Percentiles rank a stretch among this genome's conserved stretches.
phyloP scores from a whole-genome alignment of 2,329 filamentous ascomycete species.

The Claviceps sp. region DNA sequence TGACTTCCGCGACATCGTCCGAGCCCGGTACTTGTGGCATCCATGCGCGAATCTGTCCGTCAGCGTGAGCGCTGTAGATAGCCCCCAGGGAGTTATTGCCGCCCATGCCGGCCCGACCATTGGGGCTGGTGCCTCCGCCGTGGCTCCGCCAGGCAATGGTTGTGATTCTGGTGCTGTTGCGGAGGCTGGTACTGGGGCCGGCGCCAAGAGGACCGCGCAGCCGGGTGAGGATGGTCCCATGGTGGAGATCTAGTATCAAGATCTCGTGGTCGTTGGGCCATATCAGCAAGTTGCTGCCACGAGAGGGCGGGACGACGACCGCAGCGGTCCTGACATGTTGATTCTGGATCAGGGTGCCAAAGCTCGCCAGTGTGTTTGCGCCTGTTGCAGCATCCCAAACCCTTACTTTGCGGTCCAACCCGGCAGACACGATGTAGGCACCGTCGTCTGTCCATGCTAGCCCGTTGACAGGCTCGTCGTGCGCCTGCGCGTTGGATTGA shows the following conservation, averaged over 20 bases:
- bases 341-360: constrained; percentile 73
- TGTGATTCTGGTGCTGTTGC: constrained; percentile 50
- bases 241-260: constrained; percentile 63
- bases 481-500: constrained; percentile 48
- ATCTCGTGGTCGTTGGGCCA: constrained; percentile 77
- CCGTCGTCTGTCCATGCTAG: constrained; percentile 76
- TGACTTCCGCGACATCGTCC: constrained; percentile 34
- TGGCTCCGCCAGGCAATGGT: constrained; percentile 58
- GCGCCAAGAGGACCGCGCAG: constrained; percentile 50
- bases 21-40: constrained; percentile 43
- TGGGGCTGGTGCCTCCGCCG: constrained; percentile 37
- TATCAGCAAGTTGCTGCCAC: constrained; percentile 50
- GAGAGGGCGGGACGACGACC: constrained; percentile 53
- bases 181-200: constrained; percentile 24
- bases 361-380: constrained; percentile 77
- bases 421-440: constrained; percentile 61
- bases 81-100: constrained; percentile 37
- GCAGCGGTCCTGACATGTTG: constrained; percentile 45
- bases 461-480: constrained; percentile 72
- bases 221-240: constrained; percentile 59
- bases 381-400: constrained; percentile 77
- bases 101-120: constrained; percentile 42
- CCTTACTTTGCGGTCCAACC: constrained; percentile 71
- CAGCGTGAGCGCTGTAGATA: constrained; percentile 69
- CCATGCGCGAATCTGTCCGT: constrained; percentile 77